Percentiles rank a stretch among this genome's conserved stretches.
phyloP scores from a whole-genome alignment of 805 yeast genomes.

The Starmera quercuum region DNA sequence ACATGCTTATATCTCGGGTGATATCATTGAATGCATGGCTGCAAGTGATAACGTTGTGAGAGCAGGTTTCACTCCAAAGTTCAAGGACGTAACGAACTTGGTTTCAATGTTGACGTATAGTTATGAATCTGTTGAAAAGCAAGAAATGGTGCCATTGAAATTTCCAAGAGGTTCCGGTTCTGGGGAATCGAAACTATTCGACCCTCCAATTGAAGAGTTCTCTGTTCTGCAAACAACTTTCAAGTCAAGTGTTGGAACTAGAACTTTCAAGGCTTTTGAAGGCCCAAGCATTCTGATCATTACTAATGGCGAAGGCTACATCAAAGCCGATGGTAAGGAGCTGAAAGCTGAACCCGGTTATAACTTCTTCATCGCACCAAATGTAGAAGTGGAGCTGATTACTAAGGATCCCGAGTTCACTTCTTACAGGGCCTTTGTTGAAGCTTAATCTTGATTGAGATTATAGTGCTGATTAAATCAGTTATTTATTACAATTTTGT shows the following conservation, averaged over 20 bases:
- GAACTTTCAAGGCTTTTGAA: slow-evolving; percentile 50
- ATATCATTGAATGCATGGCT: slow-evolving; percentile 99
- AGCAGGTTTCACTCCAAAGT: slow-evolving; percentile 99
- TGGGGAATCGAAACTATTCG: slow-evolving; percentile 62
- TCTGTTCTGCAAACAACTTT: slow-evolving; percentile 82
- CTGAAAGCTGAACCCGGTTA: slow-evolving; percentile 59
- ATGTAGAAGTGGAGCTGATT: slow-evolving; percentile 51
- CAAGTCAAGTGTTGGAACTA: slow-evolving; percentile 39
- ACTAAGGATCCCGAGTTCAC: slow-evolving; percentile 53
- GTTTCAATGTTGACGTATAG: slow-evolving; percentile 88
- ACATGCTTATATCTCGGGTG: slow-evolving; percentile 96
- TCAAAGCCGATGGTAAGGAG: slow-evolving; percentile 34
- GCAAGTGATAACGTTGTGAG: slow-evolving; percentile 97
- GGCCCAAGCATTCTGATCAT: slow-evolving; percentile 88
- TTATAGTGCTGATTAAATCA: background rate
- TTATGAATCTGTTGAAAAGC: slow-evolving; percentile 85
- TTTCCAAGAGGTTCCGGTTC: slow-evolving; percentile 52
- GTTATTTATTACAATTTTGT: background rate
- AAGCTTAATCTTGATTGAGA: slow-evolving; percentile 32
- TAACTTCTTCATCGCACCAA: slow-evolving; percentile 82
- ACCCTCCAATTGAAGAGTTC: slow-evolving; percentile 97
- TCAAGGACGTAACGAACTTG: slow-evolving; percentile 87
- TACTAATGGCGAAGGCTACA: slow-evolving; percentile 71
- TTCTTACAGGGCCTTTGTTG: slow-evolving; percentile 86
- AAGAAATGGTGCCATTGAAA: slow-evolving; percentile 67